Conservation (phyloP, 441 rosid species). For the Corymbia citriodora region DNA sequence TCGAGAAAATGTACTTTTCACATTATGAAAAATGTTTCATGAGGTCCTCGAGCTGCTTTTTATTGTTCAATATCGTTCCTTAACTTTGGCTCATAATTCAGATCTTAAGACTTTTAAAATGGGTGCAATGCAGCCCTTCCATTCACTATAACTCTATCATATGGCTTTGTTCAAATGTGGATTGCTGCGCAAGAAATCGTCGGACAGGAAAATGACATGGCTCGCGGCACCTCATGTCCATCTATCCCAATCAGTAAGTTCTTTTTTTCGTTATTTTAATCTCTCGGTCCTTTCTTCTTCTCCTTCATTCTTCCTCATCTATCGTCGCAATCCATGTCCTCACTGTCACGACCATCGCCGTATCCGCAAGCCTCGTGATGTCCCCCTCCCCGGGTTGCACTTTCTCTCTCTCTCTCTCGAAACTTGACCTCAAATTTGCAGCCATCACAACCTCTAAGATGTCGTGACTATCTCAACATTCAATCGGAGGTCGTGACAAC, state of each 20-base stretch:
- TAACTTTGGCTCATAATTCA: background rate
- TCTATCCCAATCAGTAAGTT: background rate
- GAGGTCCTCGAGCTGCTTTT: background rate
- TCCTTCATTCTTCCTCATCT: background rate
- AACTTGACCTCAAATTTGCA: background rate
- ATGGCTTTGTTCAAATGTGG: rapidly evolving
- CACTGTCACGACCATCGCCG: background rate
- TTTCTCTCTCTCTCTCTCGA: background rate
- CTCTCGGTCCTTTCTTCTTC: background rate
- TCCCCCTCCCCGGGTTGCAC: background rate
- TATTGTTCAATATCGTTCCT: background rate
- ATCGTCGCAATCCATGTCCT: background rate
- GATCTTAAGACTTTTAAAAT: background rate
- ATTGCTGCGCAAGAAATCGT: no score
- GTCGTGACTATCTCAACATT: background rate
- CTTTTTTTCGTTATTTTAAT: background rate
- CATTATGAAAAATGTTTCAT: background rate
- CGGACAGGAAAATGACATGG: background rate
- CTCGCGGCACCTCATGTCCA: background rate
- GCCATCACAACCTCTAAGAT: background rate
- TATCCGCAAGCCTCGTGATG: background rate
- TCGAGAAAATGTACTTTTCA: background rate
- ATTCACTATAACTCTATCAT: background rate
- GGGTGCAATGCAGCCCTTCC: background rate
- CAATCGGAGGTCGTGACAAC: background rate